Percentiles rank a stretch among this genome's conserved stretches.
Conservation (phyloP, 1,284 basidiomycete genomes). For the Malassezia arunalokei region DNA sequence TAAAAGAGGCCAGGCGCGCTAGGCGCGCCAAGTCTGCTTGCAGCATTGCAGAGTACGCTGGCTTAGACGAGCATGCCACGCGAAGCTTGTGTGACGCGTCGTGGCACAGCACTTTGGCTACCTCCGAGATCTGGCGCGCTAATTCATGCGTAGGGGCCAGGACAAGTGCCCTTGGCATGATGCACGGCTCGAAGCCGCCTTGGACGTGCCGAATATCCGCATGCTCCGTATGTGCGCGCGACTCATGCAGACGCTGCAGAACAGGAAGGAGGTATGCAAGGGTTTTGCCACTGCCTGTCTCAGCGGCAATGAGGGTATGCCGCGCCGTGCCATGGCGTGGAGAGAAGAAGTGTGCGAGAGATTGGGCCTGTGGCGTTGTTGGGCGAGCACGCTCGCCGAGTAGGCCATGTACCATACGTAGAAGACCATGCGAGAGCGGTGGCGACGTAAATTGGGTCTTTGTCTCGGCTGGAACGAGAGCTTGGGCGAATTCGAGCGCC, state of each 20-base stretch:
- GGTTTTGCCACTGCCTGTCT: conserved; percentile 97
- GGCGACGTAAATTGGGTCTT: background rate
- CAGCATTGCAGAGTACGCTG: conserved; percentile 14
- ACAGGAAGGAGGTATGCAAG: conserved; percentile 91
- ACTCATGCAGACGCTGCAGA: conserved; percentile 69
- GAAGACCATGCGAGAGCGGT: conserved; percentile 11
- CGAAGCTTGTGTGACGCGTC: conserved; percentile 56
- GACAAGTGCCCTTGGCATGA: conserved; percentile 67
- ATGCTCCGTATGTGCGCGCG: conserved; percentile 37
- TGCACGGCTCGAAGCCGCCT: background rate
- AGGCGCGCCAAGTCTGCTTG: conserved; percentile 1
- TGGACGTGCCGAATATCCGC: conserved; percentile 3
- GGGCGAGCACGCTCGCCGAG: conserved; percentile 12
- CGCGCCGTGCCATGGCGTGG: conserved; percentile 35
- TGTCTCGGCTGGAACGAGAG: background rate
- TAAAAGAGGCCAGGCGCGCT: background rate
- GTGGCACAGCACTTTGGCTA: conserved; percentile 55
- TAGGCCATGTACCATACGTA: conserved; percentile 7
- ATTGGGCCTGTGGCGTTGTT: conserved; percentile 13
- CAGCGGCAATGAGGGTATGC: conserved; percentile 86
- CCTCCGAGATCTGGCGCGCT: conserved; percentile 77
- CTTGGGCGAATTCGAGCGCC: conserved; percentile 1
- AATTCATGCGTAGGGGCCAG: conserved; percentile 89
- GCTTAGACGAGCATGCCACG: conserved; percentile 56
- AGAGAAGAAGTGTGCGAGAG: conserved; percentile 14